These are phyloP conservation scores for Komagataella pseudopastoris DNA, from an alignment of 805 yeast species.

Conservation along the genomic window DNA sequence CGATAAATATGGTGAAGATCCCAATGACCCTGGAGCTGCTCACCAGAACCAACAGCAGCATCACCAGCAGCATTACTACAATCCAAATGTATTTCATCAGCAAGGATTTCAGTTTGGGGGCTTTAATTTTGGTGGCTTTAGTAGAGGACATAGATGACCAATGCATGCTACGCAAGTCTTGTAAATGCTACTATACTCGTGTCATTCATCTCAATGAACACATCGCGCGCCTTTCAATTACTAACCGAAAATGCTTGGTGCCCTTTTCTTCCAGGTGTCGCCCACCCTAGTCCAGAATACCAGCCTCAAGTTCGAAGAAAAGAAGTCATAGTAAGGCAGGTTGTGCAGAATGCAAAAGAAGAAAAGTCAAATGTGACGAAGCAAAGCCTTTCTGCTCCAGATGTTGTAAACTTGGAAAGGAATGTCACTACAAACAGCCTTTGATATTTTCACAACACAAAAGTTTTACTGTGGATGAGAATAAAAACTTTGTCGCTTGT, in stretches of 20 bases:
- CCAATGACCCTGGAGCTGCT: conserved; percentile 7
- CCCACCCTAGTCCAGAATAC: too few species aligned
- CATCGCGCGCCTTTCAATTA: too few species aligned
- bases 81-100: neutral
- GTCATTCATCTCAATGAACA: neutral
- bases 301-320: conserved; percentile 13
- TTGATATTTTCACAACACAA: conserved; percentile 3
- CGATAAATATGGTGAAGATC: conserved; percentile 27
- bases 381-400: conserved; percentile 25
- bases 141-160: neutral
- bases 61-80: conserved; percentile 1
- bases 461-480: conserved; percentile 12
- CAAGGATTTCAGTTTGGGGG: neutral
- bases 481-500: neutral
- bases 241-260: too few species aligned
- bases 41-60: conserved; percentile 5
- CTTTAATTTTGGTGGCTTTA: neutral
- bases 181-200: neutral
- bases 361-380: conserved; percentile 29
- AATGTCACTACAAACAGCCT: conserved; percentile 21
- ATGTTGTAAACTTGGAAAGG: conserved; percentile 21
- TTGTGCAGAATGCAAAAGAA: conserved; percentile 28
- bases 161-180: neutral
- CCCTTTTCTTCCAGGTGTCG: too few species aligned
- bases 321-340: conserved; percentile 30